Base-by-base conservation (phyloP, 2,329 filamentous ascomycete species). In the Huntiella savannae region DNA sequence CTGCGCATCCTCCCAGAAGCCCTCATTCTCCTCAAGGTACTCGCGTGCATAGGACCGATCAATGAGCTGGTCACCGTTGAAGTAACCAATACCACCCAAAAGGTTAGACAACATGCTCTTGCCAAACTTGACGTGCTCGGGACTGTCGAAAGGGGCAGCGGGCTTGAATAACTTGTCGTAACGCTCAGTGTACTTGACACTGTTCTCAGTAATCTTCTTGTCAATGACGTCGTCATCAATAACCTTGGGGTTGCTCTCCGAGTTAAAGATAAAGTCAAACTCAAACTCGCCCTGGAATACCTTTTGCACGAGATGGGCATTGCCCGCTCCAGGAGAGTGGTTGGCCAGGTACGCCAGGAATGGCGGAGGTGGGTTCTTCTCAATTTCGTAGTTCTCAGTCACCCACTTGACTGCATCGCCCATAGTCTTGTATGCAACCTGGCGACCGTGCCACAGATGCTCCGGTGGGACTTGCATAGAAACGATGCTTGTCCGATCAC, bases 31-130 rank as follows among this genome's bases (percentile, higher is more conserved):
- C 63, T 98, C 91, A 8, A 94, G 85, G 54, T 96, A 96, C 56
- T 93, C 88, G 7, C 79, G 67, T n/a, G 85, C 84, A 56, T 88
- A 83, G 0, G 87, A 94, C 34, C 86, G 79, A 58, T 98, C 91
- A 45, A 94, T 82, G 16, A 95, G 64, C 33, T 85, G 80, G 49
- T 91, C 72, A 36, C 91, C 91, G 56, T 92, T 74, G 65, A 98
- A 98, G 63, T 93, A 96, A 6, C 91, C 91, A 54, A 96, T 84
- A 40, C 91, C 91, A 47, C 91, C 91, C 33, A 94, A 70, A 33
- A 98, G 67, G 59, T 96, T 98, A 1, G 88, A 95, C 54, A 98
- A 82, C 69, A 98, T 81, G 52, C 80, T 87, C 59, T 84, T 82
- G 52, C 79, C 84, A 59, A 96, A 95, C 48, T 70, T 70, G 41